Evolutionary conservation across 164 flowering plant genomes (phyloP).

Genomic region (Paratinospora sagittata): DNA sequence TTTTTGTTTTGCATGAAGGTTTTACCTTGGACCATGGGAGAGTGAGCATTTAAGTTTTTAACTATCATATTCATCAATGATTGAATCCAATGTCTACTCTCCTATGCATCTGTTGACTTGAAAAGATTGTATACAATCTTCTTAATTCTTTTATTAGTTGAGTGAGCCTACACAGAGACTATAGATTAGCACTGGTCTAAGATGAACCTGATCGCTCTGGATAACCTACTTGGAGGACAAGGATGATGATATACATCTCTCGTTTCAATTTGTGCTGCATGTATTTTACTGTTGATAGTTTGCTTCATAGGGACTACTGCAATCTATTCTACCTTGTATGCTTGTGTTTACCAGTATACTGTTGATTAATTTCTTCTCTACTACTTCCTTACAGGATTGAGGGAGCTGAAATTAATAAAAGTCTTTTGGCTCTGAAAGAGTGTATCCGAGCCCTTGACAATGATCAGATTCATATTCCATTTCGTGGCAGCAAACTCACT

Average conservation of each 20-base stretch:
- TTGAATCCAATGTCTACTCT: too few relatives aligned
- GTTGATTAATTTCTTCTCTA: too few relatives aligned
- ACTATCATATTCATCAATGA: too few relatives aligned
- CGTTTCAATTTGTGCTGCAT: background rate
- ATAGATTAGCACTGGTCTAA: background rate
- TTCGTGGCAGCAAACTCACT: conserved; percentile 99
- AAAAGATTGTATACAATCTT: background rate
- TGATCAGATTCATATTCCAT: conserved; percentile 97
- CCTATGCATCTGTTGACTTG: too few relatives aligned
- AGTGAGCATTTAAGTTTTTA: too few relatives aligned
- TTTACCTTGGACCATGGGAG: too few relatives aligned
- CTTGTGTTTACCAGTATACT: too few relatives aligned
- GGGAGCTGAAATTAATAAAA: conserved; percentile 99
- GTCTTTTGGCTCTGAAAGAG: conserved; percentile 96
- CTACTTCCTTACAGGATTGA: conserved; percentile 61
- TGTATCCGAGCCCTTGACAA: conserved; percentile 99
- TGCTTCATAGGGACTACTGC: background rate
- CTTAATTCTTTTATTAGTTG: background rate
- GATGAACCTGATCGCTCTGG: background rate
- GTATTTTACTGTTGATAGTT: background rate
- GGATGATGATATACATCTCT: background rate
- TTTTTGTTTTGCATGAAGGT: too few relatives aligned
- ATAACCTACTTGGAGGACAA: background rate
- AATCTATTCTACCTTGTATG: too few relatives aligned
- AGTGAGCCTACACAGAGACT: background rate